Conservation (phyloP, 2,329 filamentous ascomycete species). For the Emmonsiellopsis sp. region DNA sequence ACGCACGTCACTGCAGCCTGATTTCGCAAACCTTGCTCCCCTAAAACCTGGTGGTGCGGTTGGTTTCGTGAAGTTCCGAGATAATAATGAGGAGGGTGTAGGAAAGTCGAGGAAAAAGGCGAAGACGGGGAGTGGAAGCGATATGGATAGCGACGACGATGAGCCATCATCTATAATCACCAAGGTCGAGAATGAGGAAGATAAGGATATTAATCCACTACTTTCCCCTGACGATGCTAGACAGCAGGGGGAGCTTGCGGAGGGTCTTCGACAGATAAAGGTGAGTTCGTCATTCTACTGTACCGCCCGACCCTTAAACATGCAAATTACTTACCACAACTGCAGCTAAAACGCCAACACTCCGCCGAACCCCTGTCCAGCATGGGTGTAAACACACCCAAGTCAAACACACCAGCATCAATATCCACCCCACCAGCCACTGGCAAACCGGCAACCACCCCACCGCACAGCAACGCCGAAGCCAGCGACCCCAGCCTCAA, state of each 20-base stretch:
- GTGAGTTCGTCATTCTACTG: conserved; percentile 31
- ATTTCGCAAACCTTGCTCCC: conserved; percentile 76
- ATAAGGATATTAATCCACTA: conserved; percentile 36
- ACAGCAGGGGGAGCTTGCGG: conserved; percentile 51
- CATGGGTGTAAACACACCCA: conserved; percentile 30
- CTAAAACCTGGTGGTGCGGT: conserved; percentile 80
- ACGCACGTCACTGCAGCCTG: conserved; percentile 70
- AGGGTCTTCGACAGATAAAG: conserved; percentile 58
- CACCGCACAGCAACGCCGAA: conserved; percentile 17
- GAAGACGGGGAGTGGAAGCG: conserved; percentile 44
- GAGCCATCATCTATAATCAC: conserved; percentile 51
- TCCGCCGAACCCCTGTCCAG: conserved; percentile 46
- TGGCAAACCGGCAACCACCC: conserved; percentile 23
- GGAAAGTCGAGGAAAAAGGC: conserved; percentile 56
- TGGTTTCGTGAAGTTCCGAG: conserved; percentile 81
- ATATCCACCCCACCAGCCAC: conserved; percentile 26
- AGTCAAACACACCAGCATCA: conserved; percentile 30
- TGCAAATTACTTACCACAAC: neutral
- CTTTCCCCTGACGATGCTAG: conserved; percentile 54
- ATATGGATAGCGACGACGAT: conserved; percentile 69
- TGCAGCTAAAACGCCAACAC: conserved; percentile 56
- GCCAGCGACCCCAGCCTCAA: conserved; percentile 8
- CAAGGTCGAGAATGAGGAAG: conserved; percentile 54
- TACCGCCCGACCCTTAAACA: neutral
- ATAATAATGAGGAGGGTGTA: conserved; percentile 43